A percentile compares a stretch with the other conserved stretches of the same genome.
These are phyloP conservation scores for Triticum timopheevii DNA, from an alignment of 176 grass and related monocot genomes.

Conservation along the genomic window DNA sequence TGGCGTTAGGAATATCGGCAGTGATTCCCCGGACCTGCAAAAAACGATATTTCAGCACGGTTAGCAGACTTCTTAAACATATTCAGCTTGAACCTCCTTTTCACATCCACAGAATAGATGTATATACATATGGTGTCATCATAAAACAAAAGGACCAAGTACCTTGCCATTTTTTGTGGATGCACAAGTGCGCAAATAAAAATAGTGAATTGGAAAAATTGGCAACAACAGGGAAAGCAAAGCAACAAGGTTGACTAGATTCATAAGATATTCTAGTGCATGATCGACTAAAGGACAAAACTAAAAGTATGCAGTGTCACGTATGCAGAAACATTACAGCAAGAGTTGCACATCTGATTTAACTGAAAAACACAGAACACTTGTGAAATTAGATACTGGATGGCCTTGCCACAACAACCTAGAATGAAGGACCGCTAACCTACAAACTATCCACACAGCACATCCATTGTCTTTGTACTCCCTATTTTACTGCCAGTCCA, in stretches of 20 bases:
- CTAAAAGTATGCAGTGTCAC: not conserved
- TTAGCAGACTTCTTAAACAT: not conserved
- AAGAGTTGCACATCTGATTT: not conserved
- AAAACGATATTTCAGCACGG: constrained; percentile 20
- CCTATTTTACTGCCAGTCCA: not conserved
- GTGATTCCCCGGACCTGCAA: constrained; percentile 52
- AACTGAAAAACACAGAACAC: not conserved
- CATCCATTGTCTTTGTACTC: not conserved
- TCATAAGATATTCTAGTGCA: not conserved
- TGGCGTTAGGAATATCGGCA: constrained; percentile 35
- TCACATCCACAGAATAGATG: not conserved
- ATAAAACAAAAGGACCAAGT: not conserved
- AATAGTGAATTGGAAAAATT: not conserved
- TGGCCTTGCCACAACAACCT: not conserved
- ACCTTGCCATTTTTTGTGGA: not conserved
- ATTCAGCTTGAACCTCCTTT: not conserved
- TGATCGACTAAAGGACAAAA: not conserved
- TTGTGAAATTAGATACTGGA: not conserved
- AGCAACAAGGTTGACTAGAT: not conserved
- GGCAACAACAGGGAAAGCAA: not conserved
- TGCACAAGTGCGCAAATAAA: not conserved
- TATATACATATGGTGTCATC: not conserved
- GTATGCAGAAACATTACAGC: not conserved
- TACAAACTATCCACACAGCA: not conserved
- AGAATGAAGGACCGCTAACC: not conserved